Conservation (phyloP, 371 early-diverging fungal species). For the Nematocida homosporus region DNA sequence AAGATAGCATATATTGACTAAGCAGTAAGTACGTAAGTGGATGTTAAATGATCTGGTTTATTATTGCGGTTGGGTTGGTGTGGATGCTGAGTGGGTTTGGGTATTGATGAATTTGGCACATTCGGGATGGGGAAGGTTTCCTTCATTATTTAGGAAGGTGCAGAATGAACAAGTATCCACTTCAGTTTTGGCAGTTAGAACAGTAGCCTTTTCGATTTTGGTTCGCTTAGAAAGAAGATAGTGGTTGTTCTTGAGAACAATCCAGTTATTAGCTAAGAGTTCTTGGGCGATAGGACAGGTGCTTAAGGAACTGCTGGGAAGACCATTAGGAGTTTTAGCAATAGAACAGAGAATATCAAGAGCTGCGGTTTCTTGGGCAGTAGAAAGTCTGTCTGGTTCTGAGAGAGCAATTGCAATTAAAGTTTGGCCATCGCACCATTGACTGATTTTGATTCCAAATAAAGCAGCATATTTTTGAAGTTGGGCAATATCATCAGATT, state of each 20-base stretch:
- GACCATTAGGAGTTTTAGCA: neutral
- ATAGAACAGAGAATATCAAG: slow-evolving; percentile 36
- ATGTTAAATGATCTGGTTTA: too few relatives aligned
- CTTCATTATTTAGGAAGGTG: slow-evolving; percentile 37
- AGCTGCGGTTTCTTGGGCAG: slow-evolving; percentile 10
- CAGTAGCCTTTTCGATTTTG: slow-evolving; percentile 14
- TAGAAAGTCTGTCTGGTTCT: neutral
- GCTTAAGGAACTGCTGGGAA: neutral
- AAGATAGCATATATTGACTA: too few relatives aligned
- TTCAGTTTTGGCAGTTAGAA: slow-evolving; percentile 4
- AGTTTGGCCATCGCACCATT: slow-evolving; percentile 10
- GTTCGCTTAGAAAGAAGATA: slow-evolving; percentile 41
- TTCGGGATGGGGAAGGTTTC: slow-evolving; percentile 40
- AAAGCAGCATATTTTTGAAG: neutral
- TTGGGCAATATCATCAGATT: slow-evolving; percentile 15
- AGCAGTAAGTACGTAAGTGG: too few relatives aligned
- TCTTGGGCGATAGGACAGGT: slow-evolving; percentile 9
- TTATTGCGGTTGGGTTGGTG: too few relatives aligned
- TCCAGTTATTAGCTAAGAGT: slow-evolving; percentile 20
- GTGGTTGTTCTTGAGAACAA: neutral
- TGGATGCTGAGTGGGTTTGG: too few relatives aligned
- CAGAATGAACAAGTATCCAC: slow-evolving; percentile 21
- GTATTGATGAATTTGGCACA: slow-evolving; percentile 15
- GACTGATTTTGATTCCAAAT: slow-evolving; percentile 20
- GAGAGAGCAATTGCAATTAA: slow-evolving; percentile 5